A percentile compares a stretch with the other conserved stretches of the same genome.
These are phyloP conservation scores for Yamadazyma sp. DNA, from an alignment of 1,139 yeast genomes.

Conservation along the genomic window DNA sequence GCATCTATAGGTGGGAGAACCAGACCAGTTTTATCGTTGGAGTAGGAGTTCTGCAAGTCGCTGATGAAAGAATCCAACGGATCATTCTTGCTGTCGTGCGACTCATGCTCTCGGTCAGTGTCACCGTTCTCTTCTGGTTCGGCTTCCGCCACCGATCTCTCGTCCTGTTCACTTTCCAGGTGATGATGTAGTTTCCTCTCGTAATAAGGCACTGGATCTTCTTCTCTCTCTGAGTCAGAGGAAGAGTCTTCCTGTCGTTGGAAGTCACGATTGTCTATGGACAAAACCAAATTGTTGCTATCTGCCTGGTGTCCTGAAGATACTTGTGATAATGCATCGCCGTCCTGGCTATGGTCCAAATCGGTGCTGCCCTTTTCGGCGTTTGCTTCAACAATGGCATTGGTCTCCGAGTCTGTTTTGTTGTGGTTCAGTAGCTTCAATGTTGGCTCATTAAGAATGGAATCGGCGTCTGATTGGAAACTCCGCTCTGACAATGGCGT, in stretches of 20 bases:
- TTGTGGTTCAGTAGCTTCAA: constrained; percentile 20
- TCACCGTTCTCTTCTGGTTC: constrained; percentile 2
- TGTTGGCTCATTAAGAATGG: constrained; percentile 36
- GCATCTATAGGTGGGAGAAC: constrained; percentile 27
- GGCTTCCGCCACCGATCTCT: constrained; percentile 1
- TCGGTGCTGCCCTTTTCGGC: too few species aligned
- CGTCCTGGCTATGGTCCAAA: not conserved
- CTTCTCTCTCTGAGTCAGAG: constrained; percentile 11
- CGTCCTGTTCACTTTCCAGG: constrained; percentile 4
- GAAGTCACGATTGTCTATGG: constrained; percentile 14
- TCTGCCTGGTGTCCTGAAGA: not conserved
- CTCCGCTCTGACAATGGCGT: constrained; percentile 37
- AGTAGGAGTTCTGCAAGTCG: constrained; percentile 30
- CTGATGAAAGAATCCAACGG: constrained; percentile 38
- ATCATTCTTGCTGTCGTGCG: constrained; percentile 13
- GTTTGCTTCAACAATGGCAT: constrained; percentile 10
- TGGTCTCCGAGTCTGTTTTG: not conserved
- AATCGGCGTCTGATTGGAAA: constrained; percentile 34
- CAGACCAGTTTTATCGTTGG: constrained; percentile 11
- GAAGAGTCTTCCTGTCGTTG: constrained; percentile 8
- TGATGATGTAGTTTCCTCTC: constrained; percentile 10
- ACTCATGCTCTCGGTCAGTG: not conserved
- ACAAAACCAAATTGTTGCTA: constrained; percentile 13
- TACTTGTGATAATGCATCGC: not conserved
- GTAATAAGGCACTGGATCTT: constrained; percentile 19